A percentile compares a stretch with the other conserved stretches of the same genome.
Evolutionary conservation across 345 rosid species (phyloP).

Genomic region (Moricandia arvensis): DNA sequence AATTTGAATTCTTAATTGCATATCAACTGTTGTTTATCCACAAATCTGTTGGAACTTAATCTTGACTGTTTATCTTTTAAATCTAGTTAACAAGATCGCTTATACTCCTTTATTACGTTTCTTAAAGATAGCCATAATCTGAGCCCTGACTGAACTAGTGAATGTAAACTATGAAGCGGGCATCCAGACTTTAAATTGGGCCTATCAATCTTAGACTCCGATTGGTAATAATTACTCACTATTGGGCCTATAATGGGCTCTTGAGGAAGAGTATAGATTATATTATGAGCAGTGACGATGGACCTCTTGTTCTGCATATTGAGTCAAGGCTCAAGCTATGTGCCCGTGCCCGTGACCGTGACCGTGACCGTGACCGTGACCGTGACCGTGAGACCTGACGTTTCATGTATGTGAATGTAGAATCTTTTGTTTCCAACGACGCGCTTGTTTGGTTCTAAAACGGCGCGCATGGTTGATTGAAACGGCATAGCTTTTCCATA

Average conservation of each 20-base stretch:
- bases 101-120: background rate
- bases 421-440: background rate
- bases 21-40: background rate
- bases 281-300: constrained; percentile 14
- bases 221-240: background rate
- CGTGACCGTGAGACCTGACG: too few species aligned
- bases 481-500: constrained; percentile 3
- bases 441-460: background rate
- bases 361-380: too few species aligned
- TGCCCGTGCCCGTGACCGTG: too few species aligned
- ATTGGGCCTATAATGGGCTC: background rate
- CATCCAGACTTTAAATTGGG: background rate
- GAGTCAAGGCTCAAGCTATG: constrained; percentile 12
- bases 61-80: background rate
- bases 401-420: background rate
- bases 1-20: background rate
- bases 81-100: background rate
- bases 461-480: background rate
- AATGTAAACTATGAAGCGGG: background rate
- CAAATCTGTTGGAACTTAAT: background rate
- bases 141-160: background rate
- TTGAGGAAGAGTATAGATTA: background rate
- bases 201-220: background rate
- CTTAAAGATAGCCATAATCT: background rate
- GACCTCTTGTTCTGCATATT: background rate